phyloP scores from a whole-genome alignment of 2,329 filamentous ascomycete genomes.

The Furcasterigmium sp. region DNA sequence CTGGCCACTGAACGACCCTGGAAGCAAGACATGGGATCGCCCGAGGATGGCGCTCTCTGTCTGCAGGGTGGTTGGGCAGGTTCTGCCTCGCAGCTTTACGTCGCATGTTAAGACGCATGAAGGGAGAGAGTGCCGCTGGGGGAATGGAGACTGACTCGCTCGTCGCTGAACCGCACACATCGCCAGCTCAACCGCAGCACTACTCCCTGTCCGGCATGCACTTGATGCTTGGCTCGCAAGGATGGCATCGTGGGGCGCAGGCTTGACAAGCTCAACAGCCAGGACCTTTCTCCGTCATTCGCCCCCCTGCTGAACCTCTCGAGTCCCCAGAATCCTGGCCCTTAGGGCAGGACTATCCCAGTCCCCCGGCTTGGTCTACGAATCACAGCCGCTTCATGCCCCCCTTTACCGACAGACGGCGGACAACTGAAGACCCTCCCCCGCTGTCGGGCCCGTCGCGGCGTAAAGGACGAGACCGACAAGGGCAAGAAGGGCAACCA shows the following conservation, averaged over 20 bases:
- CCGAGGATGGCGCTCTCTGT: not conserved
- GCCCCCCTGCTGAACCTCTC: too few species aligned
- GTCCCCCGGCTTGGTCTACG: not conserved
- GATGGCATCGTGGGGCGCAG: too few species aligned
- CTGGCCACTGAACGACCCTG: not conserved
- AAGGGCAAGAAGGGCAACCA: not conserved
- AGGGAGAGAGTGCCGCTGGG: not conserved
- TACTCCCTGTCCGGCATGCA: not conserved
- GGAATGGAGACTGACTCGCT: not conserved
- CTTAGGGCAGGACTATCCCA: not conserved
- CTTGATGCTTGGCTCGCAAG: not conserved
- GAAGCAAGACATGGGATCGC: not conserved
- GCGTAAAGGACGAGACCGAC: not conserved
- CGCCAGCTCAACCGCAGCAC: not conserved
- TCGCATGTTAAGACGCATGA: not conserved
- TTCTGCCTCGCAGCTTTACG: not conserved
- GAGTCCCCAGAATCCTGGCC: not conserved
- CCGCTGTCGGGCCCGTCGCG: not conserved
- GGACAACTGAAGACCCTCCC: conserved; percentile 1
- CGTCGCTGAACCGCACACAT: not conserved
- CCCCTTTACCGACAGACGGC: not conserved
- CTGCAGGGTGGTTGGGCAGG: too few species aligned
- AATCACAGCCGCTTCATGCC: not conserved
- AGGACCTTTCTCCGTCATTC: too few species aligned
- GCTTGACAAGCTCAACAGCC: too few species aligned